A percentile compares a stretch with the other conserved stretches of the same genome.
Evolutionary conservation across 2,329 filamentous ascomycete species (phyloP).

Genomic region (Xylaria sp.): DNA sequence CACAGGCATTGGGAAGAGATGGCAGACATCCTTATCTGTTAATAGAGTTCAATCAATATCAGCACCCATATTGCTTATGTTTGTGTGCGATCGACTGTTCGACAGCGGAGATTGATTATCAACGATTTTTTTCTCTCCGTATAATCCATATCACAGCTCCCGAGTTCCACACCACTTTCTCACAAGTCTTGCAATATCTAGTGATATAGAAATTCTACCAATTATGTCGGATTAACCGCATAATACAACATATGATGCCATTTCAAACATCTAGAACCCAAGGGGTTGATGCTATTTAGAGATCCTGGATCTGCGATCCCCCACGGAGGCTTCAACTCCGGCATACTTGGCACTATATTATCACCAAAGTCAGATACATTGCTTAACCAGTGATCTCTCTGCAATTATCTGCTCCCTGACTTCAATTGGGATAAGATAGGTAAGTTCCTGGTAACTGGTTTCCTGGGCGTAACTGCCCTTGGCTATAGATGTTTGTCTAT

Average conservation of each 20-base stretch:
- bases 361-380: background rate
- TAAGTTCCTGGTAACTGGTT: slow-evolving; percentile 19
- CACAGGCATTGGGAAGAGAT: background rate
- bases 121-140: background rate
- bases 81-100: background rate
- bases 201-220: no score
- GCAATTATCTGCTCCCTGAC: background rate
- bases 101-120: background rate
- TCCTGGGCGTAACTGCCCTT: background rate
- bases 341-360: slow-evolving; percentile 22
- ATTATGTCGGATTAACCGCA: background rate
- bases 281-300: slow-evolving; percentile 9
- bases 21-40: background rate
- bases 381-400: background rate
- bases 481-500: background rate
- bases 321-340: slow-evolving; percentile 15
- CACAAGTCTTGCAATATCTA: background rate
- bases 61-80: background rate
- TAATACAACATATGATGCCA: background rate
- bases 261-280: background rate
- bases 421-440: slow-evolving; percentile 1
- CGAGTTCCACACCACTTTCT: background rate
- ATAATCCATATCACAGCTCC: background rate
- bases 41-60: background rate
- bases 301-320: slow-evolving; percentile 3